Base-by-base conservation (phyloP, 768 basidiomycete species). In the Sarcomyxa edulis region DNA sequence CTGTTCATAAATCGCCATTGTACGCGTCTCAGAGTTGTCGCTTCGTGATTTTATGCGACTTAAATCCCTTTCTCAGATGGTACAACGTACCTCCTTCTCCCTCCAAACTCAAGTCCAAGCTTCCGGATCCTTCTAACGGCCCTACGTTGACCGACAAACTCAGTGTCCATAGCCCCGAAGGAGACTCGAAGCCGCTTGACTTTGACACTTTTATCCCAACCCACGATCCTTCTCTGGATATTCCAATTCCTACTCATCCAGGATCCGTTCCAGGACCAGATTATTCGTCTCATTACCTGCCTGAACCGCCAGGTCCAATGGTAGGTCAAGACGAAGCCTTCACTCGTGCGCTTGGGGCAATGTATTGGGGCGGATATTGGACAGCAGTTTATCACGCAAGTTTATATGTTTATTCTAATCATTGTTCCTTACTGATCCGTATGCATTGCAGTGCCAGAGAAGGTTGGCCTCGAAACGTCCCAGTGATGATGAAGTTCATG, bases 301-400 rank as follows among this genome's bases (percentile, higher is more conserved):
- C 65, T 15, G 48, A 54, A 12, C 53, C 60, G 10, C 47, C 60
- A 5, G 66, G 60, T 6, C 46, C 54, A 2, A 62, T 64, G 55
- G 73, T 78, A 12, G 71, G 67, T 46, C 77, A 73, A 48, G 84
- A 90, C 45, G 84, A 90, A 49, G 85, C 85, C 1, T 90, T 90
- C 57, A 65, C 70, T 18, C 77, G 78, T 33, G 88, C 86, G 4
- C 48, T 88, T 51, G 72, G 69, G 21, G 85, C 88, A 12, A 88
- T 84, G 78, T 91, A 90, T 55, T 90, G 88, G 87, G 68, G 71
- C 16, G 88, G 87, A 14, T 91, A 90, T 55, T 91, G 87, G 86
- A 87, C 85, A 2, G 86, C 86, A 1, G 71, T 88, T 32, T 90
- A 89, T 52, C 81, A 90, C 54, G 87, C 85, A 49, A 34, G 77